Evolutionary conservation across 805 yeast genomes (phyloP).

Genomic region (Cyberlindnera xylosilytica): DNA sequence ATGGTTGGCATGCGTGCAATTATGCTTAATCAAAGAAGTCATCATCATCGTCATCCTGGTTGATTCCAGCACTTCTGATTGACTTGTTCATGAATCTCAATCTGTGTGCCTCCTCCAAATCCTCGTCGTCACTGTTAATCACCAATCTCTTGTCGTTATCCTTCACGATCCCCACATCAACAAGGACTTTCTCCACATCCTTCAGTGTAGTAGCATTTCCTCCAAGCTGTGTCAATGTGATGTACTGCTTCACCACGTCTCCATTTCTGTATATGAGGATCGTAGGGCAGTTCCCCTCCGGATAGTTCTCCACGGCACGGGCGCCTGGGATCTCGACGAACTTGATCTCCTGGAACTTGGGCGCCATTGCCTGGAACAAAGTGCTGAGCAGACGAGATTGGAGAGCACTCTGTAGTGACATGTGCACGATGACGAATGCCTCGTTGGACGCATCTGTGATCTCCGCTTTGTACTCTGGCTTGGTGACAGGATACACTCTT

Average conservation of each 20-base stretch:
- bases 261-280: constrained; percentile 75
- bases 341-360: constrained; percentile 74
- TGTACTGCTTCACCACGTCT: constrained; percentile 73
- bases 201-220: constrained; percentile 69
- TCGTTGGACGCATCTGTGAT: constrained; percentile 77
- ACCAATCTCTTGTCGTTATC: constrained; percentile 64
- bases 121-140: constrained; percentile 59
- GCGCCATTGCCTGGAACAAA: constrained; percentile 56
- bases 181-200: constrained; percentile 74
- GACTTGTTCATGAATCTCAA: constrained; percentile 56
- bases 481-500: constrained; percentile 68
- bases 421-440: constrained; percentile 69
- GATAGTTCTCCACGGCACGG: constrained; percentile 90
- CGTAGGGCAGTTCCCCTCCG: constrained; percentile 89
- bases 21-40: constrained; percentile 43
- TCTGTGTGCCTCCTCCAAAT: constrained; percentile 51
- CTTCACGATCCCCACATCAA: constrained; percentile 61
- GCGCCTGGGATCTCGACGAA: constrained; percentile 89
- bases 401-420: constrained; percentile 62
- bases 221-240: constrained; percentile 78
- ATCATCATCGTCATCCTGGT: constrained; percentile 39
- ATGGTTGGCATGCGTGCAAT: background rate
- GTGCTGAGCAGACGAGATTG: constrained; percentile 72
- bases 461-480: constrained; percentile 84
- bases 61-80: constrained; percentile 35